Conservation (phyloP, 1,284 basidiomycete genomes). For the Malassezia yamatoensis region DNA sequence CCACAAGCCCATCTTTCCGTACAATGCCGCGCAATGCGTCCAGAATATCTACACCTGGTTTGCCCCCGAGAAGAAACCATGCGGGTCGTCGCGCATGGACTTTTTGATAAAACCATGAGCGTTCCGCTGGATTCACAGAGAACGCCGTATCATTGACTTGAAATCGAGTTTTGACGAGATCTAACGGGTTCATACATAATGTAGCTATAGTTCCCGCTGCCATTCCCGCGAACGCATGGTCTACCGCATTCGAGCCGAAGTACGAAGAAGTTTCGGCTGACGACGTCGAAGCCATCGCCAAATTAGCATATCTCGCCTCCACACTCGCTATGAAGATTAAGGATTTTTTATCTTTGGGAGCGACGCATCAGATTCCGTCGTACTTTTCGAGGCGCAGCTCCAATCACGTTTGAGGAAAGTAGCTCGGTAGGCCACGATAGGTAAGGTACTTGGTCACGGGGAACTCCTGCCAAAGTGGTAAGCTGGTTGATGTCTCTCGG, state of each 20-base stretch:
- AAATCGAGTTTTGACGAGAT: constrained; percentile 88
- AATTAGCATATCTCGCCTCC: neutral
- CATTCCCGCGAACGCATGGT: constrained; percentile 87
- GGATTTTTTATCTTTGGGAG: neutral
- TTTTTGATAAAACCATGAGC: constrained; percentile 6
- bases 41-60: constrained; percentile 62
- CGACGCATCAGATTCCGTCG: constrained; percentile 75
- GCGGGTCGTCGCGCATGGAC: constrained; percentile 17
- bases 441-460: constrained; percentile 63
- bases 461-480: constrained; percentile 54
- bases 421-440: constrained; percentile 59
- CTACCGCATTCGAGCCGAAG: constrained; percentile 50
- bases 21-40: constrained; percentile 64
- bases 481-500: constrained; percentile 13
- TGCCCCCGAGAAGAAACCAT: constrained; percentile 30
- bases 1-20: constrained; percentile 65
- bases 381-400: constrained; percentile 62
- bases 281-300: neutral
- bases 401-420: constrained; percentile 47
- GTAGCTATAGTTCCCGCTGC: constrained; percentile 86
- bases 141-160: constrained; percentile 55
- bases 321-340: neutral
- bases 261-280: constrained; percentile 20
- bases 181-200: constrained; percentile 93
- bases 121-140: constrained; percentile 1